Evolutionary conservation across 345 rosid species (phyloP).

Genomic region (Pseudoturritis turrita): DNA sequence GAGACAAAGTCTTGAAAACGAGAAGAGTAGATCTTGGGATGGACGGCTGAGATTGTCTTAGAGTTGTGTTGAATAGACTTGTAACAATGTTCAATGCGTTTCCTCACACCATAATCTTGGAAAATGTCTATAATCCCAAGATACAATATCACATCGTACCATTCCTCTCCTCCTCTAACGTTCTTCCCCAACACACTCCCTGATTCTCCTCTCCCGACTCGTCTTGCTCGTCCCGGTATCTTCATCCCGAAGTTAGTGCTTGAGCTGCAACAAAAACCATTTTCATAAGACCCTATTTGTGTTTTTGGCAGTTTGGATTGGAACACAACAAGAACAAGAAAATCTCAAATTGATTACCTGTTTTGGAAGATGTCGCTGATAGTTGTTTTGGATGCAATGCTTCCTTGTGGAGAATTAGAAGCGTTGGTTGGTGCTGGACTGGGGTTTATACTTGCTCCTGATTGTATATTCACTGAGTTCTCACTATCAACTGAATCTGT

Average conservation of each 20-base stretch:
- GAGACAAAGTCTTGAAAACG: constrained; percentile 46
- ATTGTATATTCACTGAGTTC: constrained; percentile 12
- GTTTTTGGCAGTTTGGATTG: background rate
- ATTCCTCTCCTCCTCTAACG: constrained; percentile 16
- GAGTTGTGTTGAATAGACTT: constrained; percentile 48
- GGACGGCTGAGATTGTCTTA: constrained; percentile 50
- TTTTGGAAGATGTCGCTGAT: constrained; percentile 19
- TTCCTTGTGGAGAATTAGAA: constrained; percentile 22
- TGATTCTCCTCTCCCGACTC: constrained; percentile 13
- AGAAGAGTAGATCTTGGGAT: constrained; percentile 47
- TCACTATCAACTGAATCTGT: constrained; percentile 33
- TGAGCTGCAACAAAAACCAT: constrained; percentile 25
- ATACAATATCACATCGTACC: constrained; percentile 40
- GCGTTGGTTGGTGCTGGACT: constrained; percentile 16
- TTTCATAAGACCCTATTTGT: background rate
- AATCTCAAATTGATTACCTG: constrained; percentile 25
- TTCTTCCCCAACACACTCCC: constrained; percentile 14
- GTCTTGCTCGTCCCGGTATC: constrained; percentile 45
- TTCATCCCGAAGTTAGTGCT: constrained; percentile 35
- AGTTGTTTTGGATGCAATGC: constrained; percentile 7
- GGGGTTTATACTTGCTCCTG: constrained; percentile 21
- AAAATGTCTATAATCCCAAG: constrained; percentile 44
- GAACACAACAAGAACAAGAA: background rate
- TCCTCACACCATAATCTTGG: constrained; percentile 41
- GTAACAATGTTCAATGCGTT: constrained; percentile 51